Percentiles rank a stretch among this genome's conserved stretches.
phyloP scores from a whole-genome alignment of 306 rosid species.

The Medicago arabica region DNA sequence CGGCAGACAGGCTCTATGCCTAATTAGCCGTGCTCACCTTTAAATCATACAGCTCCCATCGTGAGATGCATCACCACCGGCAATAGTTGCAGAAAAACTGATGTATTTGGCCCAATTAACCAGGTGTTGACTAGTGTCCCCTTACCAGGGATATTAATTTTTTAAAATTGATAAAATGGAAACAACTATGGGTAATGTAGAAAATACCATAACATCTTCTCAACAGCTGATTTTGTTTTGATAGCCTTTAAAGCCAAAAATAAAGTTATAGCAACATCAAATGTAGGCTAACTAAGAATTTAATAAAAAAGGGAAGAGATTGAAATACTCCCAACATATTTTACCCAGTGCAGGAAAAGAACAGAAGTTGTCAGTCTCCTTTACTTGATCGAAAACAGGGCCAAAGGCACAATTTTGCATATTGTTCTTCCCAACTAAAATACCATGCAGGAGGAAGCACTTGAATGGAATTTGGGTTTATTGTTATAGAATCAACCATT shows the following conservation, averaged over 20 bases:
- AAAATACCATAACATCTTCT: slow-evolving; percentile 80
- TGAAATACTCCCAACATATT: slow-evolving; percentile 77
- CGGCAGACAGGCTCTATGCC: slow-evolving; percentile 99
- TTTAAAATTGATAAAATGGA: slow-evolving; percentile 44
- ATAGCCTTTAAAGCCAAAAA: slow-evolving; percentile 72
- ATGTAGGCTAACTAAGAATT: slow-evolving; percentile 58
- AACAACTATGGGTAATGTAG: slow-evolving; percentile 56
- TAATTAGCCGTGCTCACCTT: slow-evolving; percentile 99
- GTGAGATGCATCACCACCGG: slow-evolving; percentile 98
- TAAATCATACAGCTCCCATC: slow-evolving; percentile 81
- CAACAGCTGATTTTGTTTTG: slow-evolving; percentile 70
- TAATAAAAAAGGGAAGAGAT: slow-evolving; percentile 67
- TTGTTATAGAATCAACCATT: slow-evolving; percentile 56
- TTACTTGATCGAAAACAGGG: slow-evolving; percentile 75
- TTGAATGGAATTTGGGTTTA: slow-evolving; percentile 56
- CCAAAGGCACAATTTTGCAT: slow-evolving; percentile 59
- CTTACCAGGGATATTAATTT: slow-evolving; percentile 92
- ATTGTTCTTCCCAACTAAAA: slow-evolving; percentile 74
- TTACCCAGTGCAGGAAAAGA: slow-evolving; percentile 86
- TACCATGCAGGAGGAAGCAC: slow-evolving; percentile 64
- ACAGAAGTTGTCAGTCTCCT: slow-evolving; percentile 81
- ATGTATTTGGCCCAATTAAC: slow-evolving; percentile 90
- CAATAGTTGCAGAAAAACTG: slow-evolving; percentile 91
- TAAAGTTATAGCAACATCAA: slow-evolving; percentile 72
- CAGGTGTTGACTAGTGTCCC: slow-evolving; percentile 89